Percentiles rank a stretch among this genome's conserved stretches.
These are phyloP conservation scores for Podila epigama DNA, from an alignment of 192 early-diverging fungal species.

Conservation along the genomic window DNA sequence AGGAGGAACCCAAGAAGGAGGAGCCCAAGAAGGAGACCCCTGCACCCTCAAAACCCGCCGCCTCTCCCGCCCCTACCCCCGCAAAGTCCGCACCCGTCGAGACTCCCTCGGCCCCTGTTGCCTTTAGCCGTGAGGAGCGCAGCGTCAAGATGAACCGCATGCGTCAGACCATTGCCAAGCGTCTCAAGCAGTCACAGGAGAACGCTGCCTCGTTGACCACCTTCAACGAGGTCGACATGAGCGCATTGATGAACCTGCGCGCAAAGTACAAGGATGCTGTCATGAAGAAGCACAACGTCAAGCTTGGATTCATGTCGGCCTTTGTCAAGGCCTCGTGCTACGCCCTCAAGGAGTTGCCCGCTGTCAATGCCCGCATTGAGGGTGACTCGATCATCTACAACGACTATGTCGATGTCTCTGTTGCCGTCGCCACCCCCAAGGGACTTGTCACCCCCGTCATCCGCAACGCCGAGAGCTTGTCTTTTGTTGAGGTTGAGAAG, in stretches of 20 bases:
- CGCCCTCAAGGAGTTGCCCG: slow-evolving; percentile 92
- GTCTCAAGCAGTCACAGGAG: slow-evolving; percentile 97
- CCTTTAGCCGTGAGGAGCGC: slow-evolving; percentile 52
- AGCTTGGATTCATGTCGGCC: slow-evolving; percentile 98
- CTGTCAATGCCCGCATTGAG: slow-evolving; percentile 95
- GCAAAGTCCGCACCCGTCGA: slow-evolving; percentile 48
- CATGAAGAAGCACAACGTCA: slow-evolving; percentile 92
- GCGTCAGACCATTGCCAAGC: slow-evolving; percentile 92
- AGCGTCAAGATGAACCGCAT: slow-evolving; percentile 97
- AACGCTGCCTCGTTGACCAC: slow-evolving; percentile 97
- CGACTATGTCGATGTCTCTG: slow-evolving; percentile 94
- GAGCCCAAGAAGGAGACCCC: slow-evolving; percentile 50
- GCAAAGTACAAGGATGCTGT: slow-evolving; percentile 94
- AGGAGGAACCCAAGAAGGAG: slow-evolving; percentile 50
- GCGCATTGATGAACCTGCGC: slow-evolving; percentile 90
- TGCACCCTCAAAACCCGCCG: slow-evolving; percentile 35
- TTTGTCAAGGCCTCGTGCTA: slow-evolving; percentile 91
- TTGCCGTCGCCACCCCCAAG: slow-evolving; percentile 98
- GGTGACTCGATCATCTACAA: slow-evolving; percentile 91
- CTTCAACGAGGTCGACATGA: slow-evolving; percentile 99
- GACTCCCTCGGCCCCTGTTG: slow-evolving; percentile 52
- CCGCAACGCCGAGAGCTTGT: slow-evolving; percentile 87
- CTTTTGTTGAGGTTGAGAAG: slow-evolving; percentile 91
- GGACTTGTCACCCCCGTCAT: slow-evolving; percentile 97
- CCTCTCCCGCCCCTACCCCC: slow-evolving; percentile 19